Evolutionary conservation across 129 eudicot species (phyloP).

Genomic region (Artemisia argyi): DNA sequence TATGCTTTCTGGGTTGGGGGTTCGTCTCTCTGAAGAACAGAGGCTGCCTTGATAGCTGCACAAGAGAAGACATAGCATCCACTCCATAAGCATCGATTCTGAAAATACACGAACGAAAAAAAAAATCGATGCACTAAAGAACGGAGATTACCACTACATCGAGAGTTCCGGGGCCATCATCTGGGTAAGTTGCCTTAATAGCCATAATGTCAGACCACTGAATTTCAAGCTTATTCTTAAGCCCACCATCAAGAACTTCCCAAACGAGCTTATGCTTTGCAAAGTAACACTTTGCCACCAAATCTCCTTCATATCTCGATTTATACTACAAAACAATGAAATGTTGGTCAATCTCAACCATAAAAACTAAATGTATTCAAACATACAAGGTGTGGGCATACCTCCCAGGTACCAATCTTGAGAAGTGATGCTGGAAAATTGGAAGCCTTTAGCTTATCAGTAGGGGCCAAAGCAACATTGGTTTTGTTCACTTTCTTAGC

Average conservation of each 20-base stretch:
- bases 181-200: conserved; percentile 80
- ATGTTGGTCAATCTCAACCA: not conserved
- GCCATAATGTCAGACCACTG: conserved; percentile 98
- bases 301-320: conserved; percentile 95
- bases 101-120: not conserved
- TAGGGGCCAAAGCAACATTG: conserved; percentile 29
- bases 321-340: conserved; percentile 59
- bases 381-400: conserved; percentile 18
- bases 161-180: conserved; percentile 87
- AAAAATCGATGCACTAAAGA: not conserved
- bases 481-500: conserved; percentile 52
- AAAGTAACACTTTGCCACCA: conserved; percentile 93
- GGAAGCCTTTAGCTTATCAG: conserved; percentile 85
- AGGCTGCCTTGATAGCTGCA: conserved; percentile 46
- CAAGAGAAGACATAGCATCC: not conserved
- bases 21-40: conserved; percentile 44
- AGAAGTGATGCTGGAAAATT: conserved; percentile 82
- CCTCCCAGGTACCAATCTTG: conserved; percentile 98
- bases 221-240: conserved; percentile 90
- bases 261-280: conserved; percentile 98
- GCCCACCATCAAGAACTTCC: conserved; percentile 99
- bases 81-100: conserved; percentile 5
- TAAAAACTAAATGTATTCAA: too few species aligned
- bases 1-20: conserved; percentile 45
- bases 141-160: conserved; percentile 76